Conservation (phyloP, 352 stramenopile genomes). For the Elongisporangium prolatum region DNA sequence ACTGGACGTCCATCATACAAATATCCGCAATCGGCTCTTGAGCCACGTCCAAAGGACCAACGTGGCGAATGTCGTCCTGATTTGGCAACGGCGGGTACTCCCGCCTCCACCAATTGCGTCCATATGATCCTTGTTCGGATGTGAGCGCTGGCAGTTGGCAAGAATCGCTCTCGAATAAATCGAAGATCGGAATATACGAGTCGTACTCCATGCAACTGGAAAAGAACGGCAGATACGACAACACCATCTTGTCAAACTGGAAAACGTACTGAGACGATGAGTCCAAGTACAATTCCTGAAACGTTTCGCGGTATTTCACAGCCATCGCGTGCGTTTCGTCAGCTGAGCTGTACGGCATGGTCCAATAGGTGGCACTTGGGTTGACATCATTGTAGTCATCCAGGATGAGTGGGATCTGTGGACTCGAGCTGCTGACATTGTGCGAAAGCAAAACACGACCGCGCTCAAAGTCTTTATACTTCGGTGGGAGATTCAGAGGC, state of each 20-base stretch:
- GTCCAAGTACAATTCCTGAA: conserved; percentile 85
- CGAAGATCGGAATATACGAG: conserved; percentile 92
- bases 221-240: conserved; percentile 96
- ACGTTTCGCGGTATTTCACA: conserved; percentile 95
- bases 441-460: conserved; percentile 92
- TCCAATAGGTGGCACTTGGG: conserved; percentile 52
- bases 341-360: conserved; percentile 67
- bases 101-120: conserved; percentile 68
- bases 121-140: conserved; percentile 56
- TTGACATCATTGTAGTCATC: conserved; percentile 63
- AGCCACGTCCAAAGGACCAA: conserved; percentile 86
- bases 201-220: conserved; percentile 96
- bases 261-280: conserved; percentile 52
- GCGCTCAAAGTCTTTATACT: conserved; percentile 90
- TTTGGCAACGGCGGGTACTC: conserved; percentile 87
- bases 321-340: conserved; percentile 83
- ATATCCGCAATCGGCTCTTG: conserved; percentile 89
- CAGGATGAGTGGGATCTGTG: conserved; percentile 64
- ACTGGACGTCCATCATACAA: conserved; percentile 88
- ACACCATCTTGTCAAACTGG: conserved; percentile 76
- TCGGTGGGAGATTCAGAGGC: conserved; percentile 93
- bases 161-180: conserved; percentile 89
- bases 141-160: conserved; percentile 87
- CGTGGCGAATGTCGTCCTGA: conserved; percentile 91
- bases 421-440: conserved; percentile 84